Conservation (phyloP, 2,329 filamentous ascomycete genomes). For the Metarhizium rileyi region DNA sequence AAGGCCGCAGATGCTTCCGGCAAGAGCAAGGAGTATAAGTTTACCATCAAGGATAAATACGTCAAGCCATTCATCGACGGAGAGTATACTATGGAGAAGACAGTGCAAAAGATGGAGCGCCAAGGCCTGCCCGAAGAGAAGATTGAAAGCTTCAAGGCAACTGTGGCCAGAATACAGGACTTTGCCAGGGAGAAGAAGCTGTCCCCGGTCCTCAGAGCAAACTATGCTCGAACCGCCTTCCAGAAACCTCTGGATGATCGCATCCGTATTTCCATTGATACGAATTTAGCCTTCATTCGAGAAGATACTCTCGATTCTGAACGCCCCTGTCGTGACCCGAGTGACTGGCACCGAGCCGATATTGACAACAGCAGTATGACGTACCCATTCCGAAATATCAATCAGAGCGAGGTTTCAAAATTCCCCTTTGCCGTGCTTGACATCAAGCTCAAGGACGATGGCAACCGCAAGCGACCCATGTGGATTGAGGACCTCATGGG, state of each 20-base stretch:
- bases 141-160: slow-evolving; percentile 58
- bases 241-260: slow-evolving; percentile 90
- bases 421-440: slow-evolving; percentile 90
- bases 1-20: slow-evolving; percentile 74
- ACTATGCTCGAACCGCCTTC: slow-evolving; percentile 90
- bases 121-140: slow-evolving; percentile 57
- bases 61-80: slow-evolving; percentile 78
- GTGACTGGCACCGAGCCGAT: slow-evolving; percentile 84
- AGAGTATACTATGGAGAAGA: slow-evolving; percentile 88
- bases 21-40: slow-evolving; percentile 66
- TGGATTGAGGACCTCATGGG: slow-evolving; percentile 91
- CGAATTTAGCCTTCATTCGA: slow-evolving; percentile 78
- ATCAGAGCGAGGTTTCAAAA: slow-evolving; percentile 80
- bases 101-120: slow-evolving; percentile 74
- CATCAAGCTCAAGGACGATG: slow-evolving; percentile 72
- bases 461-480: slow-evolving; percentile 57
- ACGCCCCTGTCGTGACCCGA: slow-evolving; percentile 79
- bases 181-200: slow-evolving; percentile 71
- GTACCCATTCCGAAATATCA: slow-evolving; percentile 79
- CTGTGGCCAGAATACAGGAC: slow-evolving; percentile 66
- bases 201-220: slow-evolving; percentile 78
- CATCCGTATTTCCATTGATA: slow-evolving; percentile 87
- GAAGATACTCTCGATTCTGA: slow-evolving; percentile 68
- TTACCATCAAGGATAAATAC: slow-evolving; percentile 90
- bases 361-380: slow-evolving; percentile 76